These are phyloP conservation scores for Cenchrus purpureus DNA, from an alignment of 176 grass and related monocot genomes.

Conservation along the genomic window DNA sequence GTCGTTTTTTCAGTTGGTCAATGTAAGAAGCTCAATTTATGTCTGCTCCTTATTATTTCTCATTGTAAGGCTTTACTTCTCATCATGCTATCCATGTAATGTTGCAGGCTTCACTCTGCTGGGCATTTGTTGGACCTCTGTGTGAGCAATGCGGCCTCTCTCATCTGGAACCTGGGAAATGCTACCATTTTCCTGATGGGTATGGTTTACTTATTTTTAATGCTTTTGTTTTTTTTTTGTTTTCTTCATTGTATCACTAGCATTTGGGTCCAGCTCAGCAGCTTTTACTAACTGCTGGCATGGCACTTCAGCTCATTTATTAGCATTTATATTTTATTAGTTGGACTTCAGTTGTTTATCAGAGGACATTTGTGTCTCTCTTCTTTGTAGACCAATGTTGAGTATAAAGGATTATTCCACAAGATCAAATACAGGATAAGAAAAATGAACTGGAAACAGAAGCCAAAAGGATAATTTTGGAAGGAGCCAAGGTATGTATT, in stretches of 20 bases:
- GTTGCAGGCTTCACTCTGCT: conserved; percentile 85
- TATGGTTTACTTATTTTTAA: conserved; percentile 28
- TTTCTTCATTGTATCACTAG: not conserved
- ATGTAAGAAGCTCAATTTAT: not conserved
- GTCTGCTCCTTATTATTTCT: not conserved
- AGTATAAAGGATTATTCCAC: no score
- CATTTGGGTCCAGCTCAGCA: not conserved
- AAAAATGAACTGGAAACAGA: no score
- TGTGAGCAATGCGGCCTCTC: conserved; percentile 54
- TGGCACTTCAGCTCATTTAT: conserved; percentile 53
- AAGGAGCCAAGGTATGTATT: no score
- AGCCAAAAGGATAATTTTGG: no score
- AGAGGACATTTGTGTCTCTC: no score
- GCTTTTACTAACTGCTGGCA: not conserved
- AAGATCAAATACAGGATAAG: no score
- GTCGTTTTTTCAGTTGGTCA: not conserved
- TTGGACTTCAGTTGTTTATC: no score
- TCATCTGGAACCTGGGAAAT: conserved; percentile 74
- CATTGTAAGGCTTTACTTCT: not conserved
- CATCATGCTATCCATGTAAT: not conserved
- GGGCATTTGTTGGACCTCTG: conserved; percentile 92
- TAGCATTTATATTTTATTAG: no score
- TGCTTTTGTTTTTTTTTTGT: not conserved
- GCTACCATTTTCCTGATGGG: conserved; percentile 92
- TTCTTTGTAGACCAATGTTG: no score